These are phyloP conservation scores for Striga hermonthica DNA, from an alignment of 305 asterid species.

Conservation along the genomic window DNA sequence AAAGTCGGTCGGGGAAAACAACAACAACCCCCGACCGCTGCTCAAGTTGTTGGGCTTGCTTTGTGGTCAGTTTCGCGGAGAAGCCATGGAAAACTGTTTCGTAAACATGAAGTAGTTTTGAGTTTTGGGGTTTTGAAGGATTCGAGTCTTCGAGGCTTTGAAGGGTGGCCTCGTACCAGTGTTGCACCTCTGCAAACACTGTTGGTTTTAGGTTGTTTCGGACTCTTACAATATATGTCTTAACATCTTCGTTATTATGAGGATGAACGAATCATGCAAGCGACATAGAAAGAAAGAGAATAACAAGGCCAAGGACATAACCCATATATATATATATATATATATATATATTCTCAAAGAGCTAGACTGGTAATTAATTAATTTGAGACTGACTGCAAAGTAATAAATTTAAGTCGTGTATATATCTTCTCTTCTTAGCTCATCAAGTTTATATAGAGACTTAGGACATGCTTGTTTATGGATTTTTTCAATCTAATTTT, in stretches of 20 bases:
- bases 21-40: constrained; percentile 59
- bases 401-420: too few relatives aligned
- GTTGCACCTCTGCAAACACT: not conserved
- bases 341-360: too few relatives aligned
- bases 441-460: too few relatives aligned
- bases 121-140: not conserved
- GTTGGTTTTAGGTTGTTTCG: not conserved
- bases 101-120: constrained; percentile 50
- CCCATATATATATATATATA: not conserved
- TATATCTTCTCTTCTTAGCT: too few relatives aligned
- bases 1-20: constrained; percentile 60
- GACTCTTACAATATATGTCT: not conserved
- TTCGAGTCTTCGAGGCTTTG: not conserved
- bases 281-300: not conserved
- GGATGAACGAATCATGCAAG: not conserved
- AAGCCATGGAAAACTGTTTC: constrained; percentile 71
- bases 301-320: not conserved
- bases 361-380: too few relatives aligned
- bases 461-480: too few relatives aligned
- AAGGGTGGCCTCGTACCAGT: constrained; percentile 1
- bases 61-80: constrained; percentile 57
- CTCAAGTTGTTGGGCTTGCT: constrained; percentile 47
- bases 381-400: too few relatives aligned
- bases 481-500: too few relatives aligned
- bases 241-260: not conserved